These are phyloP conservation scores for Phialophora macrospora DNA, from an alignment of 2,329 filamentous ascomycete genomes.

Conservation along the genomic window DNA sequence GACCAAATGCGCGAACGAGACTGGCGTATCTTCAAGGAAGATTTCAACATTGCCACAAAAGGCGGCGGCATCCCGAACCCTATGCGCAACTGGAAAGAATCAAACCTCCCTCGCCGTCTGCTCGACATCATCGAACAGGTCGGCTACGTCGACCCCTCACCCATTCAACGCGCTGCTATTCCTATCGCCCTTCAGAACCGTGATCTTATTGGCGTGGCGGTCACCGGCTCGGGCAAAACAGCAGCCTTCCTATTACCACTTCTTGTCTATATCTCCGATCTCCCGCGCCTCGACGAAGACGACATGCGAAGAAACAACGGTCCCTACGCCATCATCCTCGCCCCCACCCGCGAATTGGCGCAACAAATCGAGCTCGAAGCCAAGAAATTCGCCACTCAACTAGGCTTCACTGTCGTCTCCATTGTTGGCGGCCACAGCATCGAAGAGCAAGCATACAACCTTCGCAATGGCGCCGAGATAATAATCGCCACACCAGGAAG, in stretches of 20 bases:
- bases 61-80: conserved; percentile 91
- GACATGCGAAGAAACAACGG: conserved; percentile 90
- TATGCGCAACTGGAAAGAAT: conserved; percentile 93
- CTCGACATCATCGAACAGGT: conserved; percentile 81
- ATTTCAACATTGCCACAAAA: conserved; percentile 95
- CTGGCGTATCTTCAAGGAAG: conserved; percentile 99
- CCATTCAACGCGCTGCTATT: conserved; percentile 92
- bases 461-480: conserved; percentile 93
- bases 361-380: conserved; percentile 97
- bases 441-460: conserved; percentile 88
- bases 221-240: conserved; percentile 98
- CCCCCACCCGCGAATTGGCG: conserved; percentile 93
- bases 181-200: conserved; percentile 90
- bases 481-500: conserved; percentile 98
- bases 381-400: conserved; percentile 84
- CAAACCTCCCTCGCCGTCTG: conserved; percentile 74
- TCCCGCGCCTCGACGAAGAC: conserved; percentile 80
- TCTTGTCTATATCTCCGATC: conserved; percentile 89
- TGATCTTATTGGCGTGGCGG: conserved; percentile 97
- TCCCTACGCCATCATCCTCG: conserved; percentile 94
- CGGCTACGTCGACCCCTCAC: conserved; percentile 88
- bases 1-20: conserved; percentile 96
- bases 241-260: conserved; percentile 91
- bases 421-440: conserved; percentile 97
- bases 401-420: conserved; percentile 93